These are phyloP conservation scores for Tetrastigma voinierianum DNA, from an alignment of 164 flowering plant species.

Conservation along the genomic window DNA sequence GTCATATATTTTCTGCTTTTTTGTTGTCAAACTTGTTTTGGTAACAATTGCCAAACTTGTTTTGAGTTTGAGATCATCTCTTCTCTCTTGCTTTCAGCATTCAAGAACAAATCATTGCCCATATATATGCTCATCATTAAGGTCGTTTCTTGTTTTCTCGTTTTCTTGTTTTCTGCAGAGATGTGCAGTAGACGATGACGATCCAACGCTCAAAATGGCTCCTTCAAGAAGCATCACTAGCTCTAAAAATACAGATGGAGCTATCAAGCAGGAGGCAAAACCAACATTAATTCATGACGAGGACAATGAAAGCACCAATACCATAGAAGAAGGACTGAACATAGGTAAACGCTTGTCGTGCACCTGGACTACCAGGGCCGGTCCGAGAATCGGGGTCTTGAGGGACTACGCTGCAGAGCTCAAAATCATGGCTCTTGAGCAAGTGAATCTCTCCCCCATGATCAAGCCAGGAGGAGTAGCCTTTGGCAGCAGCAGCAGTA, in stretches of 20 bases:
- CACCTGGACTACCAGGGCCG: conserved; percentile 39
- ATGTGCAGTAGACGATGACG: conserved; percentile 38
- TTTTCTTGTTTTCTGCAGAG: conserved; percentile 27
- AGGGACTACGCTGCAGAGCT: conserved; percentile 31
- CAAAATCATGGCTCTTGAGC: conserved; percentile 27
- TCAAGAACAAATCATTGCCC: too few species aligned
- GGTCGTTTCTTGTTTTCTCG: too few species aligned
- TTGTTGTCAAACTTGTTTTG: too few species aligned
- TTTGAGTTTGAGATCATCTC: too few species aligned
- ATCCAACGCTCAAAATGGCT: conserved; percentile 1
- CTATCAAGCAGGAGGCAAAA: too few species aligned
- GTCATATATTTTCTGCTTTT: too few species aligned
- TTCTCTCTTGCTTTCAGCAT: too few species aligned
- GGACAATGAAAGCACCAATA: background rate
- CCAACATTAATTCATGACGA: too few species aligned
- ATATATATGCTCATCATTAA: too few species aligned
- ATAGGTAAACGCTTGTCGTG: conserved; percentile 11
- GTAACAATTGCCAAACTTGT: too few species aligned
- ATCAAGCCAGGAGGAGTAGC: background rate
- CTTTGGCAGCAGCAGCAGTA: background rate
- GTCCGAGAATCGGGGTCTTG: conserved; percentile 35
- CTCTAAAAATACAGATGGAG: too few species aligned
- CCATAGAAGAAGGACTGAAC: background rate
- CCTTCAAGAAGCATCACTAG: too few species aligned
- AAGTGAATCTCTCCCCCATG: conserved; percentile 29